Conservation (phyloP, 768 basidiomycete genomes). For the Suillus clintonianus region DNA sequence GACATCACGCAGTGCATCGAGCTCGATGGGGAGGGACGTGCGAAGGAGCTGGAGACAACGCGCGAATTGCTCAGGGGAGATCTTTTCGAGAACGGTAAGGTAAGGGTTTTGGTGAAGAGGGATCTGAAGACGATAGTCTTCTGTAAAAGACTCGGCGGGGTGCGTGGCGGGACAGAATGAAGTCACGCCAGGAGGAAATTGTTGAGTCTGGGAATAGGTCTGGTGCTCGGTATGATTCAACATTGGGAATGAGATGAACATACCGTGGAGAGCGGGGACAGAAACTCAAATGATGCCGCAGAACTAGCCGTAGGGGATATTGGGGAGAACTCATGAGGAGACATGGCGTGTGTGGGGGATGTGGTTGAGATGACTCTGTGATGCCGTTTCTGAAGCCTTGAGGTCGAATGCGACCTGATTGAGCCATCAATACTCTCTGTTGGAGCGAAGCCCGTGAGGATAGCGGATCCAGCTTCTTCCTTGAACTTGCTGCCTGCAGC, state of each 20-base stretch:
- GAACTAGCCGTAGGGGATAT: too few species aligned
- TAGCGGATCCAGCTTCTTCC: conserved; percentile 23
- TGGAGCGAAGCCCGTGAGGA: too few species aligned
- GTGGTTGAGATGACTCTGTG: neutral
- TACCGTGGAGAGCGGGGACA: neutral
- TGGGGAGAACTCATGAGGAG: too few species aligned
- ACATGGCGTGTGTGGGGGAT: too few species aligned
- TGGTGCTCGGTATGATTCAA: neutral
- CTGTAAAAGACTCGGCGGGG: conserved; percentile 29
- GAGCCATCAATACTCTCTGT: neutral
- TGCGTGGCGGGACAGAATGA: conserved; percentile 26
- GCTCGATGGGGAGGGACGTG: conserved; percentile 24
- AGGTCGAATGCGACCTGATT: neutral
- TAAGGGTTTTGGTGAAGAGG: conserved; percentile 20
- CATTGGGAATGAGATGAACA: neutral
- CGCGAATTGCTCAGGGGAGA: conserved; percentile 21
- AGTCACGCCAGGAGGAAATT: conserved; percentile 8
- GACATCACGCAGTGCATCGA: conserved; percentile 17
- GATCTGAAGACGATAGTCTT: conserved; percentile 28
- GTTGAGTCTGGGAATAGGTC: conserved; percentile 13
- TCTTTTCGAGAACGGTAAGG: conserved; percentile 21
- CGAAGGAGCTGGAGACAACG: conserved; percentile 28
- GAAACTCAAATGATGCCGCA: neutral
- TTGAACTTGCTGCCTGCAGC: conserved; percentile 30
- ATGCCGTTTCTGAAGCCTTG: neutral